Base-by-base conservation (phyloP, 306 rosid genomes). In the Corylus americana region DNA sequence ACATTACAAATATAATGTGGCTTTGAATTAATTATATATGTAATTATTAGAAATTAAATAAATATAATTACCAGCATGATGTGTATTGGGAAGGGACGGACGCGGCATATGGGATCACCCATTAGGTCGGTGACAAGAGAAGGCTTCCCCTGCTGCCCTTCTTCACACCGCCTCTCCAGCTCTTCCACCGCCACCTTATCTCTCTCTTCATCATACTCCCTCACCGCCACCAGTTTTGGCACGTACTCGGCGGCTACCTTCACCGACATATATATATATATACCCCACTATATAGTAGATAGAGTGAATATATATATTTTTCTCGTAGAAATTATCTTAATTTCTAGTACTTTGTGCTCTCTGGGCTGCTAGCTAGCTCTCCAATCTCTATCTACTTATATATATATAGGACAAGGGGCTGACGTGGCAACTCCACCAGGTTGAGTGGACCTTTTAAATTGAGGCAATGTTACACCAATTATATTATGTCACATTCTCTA, bases 21-120 rank as follows among this genome's bases (percentile, higher is more conserved):
- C 11, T 35, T 58, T 25, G 6, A 72, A 29, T 47, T 11, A 12
- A 55, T 31, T 31, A 31, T 2, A 11, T 57, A n/a, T 2, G 16
- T 57, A n/a, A 48, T 66, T 11, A 81, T 31, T 31, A 31, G 35
- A 31, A 1, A 31, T 31, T 1, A 31, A 31, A 31, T 2, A 64
- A 83, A 42, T 5, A 5, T 5, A 42, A 57, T 22, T 87, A 94
- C 98, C 92, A 95, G 92, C 97, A 95, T 95, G 87, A 84, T 78
- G 84, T 92, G 95, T 55, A 84, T 74, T 62, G 85, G 90, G 70
- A 92, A 91, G 82, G 84, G 91, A 62, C 98, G 97, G 72, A 91
- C 87, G 44, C 97, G 89, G 81, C 97, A 88, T 11, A 90, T 77
- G 48, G 98, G 98, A 76, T 95, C 98, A 1, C 98, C 98, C 90